These are phyloP conservation scores for Tulasnella sp. DNA, from an alignment of 768 basidiomycete species.

Conservation along the genomic window DNA sequence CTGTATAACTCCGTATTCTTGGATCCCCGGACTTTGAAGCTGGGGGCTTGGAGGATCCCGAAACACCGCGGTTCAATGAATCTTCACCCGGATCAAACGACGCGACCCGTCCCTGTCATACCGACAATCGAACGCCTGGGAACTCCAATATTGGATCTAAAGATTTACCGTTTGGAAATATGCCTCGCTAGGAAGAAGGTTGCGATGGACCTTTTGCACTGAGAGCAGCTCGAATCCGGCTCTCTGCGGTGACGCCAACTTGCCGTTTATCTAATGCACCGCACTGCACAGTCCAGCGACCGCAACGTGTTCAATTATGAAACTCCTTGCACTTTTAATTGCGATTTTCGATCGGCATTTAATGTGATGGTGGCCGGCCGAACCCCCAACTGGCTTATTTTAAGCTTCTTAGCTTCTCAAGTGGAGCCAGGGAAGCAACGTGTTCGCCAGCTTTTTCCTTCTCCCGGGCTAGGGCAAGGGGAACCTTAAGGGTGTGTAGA, in stretches of 20 bases:
- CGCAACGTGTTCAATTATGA: neutral
- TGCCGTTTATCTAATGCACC: neutral
- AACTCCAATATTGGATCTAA: neutral
- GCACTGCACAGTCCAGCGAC: neutral
- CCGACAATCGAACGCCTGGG: neutral
- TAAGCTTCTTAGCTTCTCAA: neutral
- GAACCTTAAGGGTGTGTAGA: neutral
- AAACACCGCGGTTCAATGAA: neutral
- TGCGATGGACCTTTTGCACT: neutral
- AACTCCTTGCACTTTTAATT: neutral
- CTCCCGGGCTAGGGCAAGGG: neutral
- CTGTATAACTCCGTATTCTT: too few species aligned
- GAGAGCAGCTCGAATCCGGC: neutral
- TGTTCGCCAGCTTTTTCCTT: neutral
- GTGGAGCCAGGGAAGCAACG: neutral
- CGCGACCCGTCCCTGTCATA: neutral
- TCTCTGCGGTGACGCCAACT: neutral
- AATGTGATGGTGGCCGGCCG: neutral
- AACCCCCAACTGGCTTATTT: neutral
- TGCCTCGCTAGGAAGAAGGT: neutral
- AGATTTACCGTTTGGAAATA: neutral
- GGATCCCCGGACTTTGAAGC: neutral
- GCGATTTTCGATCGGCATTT: neutral
- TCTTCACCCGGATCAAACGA: neutral
- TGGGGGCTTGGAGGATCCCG: neutral